Evolutionary conservation across 164 flowering plant genomes (phyloP).

Genomic region (Sedum album): DNA sequence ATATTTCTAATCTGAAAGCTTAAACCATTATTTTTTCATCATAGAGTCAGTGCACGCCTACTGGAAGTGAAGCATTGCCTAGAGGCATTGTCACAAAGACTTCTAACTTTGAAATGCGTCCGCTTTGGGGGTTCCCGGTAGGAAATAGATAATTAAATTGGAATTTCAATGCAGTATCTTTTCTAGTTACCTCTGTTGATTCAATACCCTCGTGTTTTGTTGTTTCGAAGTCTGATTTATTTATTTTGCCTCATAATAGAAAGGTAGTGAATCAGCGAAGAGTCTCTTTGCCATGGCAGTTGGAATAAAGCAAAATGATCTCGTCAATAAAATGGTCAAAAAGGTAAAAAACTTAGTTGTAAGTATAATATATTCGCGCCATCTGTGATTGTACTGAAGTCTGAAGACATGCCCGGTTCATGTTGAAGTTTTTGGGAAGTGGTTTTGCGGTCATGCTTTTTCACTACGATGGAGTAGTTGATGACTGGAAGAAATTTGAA

Average conservation of each 20-base stretch:
- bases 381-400: neutral
- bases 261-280: slow-evolving; percentile 14
- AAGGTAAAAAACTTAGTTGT: slow-evolving; percentile 23
- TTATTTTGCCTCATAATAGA: slow-evolving; percentile 10
- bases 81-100: slow-evolving; percentile 27
- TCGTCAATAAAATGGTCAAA: slow-evolving; percentile 45
- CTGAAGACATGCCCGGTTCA: neutral
- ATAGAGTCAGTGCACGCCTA: slow-evolving; percentile 23
- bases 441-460: slow-evolving; percentile 52
- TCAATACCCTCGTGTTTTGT: too few species aligned
- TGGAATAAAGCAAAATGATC: slow-evolving; percentile 51
- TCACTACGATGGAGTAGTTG: slow-evolving; percentile 58
- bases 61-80: slow-evolving; percentile 33
- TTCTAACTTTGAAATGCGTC: slow-evolving; percentile 40
- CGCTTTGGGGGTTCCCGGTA: slow-evolving; percentile 31
- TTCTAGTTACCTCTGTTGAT: neutral
- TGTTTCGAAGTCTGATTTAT: neutral
- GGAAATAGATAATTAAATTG: neutral
- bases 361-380: neutral
- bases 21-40: neutral
- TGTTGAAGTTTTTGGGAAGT: slow-evolving; percentile 40
- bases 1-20: neutral
- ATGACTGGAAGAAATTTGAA: slow-evolving; percentile 37
- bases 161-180: neutral
- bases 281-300: slow-evolving; percentile 43